Percentiles rank a stretch among this genome's conserved stretches.
Conservation (phyloP, 306 rosid genomes). For the Pyrus pyrifolia region DNA sequence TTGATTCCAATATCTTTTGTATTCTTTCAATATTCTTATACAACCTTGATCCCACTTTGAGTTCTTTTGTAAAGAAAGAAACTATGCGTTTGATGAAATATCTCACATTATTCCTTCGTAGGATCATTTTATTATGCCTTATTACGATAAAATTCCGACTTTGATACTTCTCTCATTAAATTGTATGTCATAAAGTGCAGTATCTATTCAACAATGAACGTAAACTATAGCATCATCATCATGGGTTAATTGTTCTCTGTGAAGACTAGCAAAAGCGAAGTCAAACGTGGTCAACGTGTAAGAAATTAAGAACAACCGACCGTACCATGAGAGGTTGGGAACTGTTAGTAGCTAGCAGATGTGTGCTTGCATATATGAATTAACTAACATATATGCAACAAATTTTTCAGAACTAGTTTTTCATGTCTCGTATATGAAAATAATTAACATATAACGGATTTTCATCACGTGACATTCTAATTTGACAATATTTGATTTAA, state of each 20-base stretch:
- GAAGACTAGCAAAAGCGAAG: background rate
- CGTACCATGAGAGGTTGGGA: background rate
- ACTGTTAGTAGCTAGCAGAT: background rate
- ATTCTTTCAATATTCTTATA: too few relatives aligned
- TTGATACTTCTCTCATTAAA: too few relatives aligned
- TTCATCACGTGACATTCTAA: fast-evolving
- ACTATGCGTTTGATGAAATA: background rate
- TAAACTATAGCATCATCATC: background rate
- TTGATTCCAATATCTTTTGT: too few relatives aligned
- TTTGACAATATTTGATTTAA: too few relatives aligned
- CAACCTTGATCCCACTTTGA: background rate
- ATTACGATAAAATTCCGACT: background rate
- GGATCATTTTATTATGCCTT: too few relatives aligned
- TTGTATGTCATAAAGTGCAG: background rate
- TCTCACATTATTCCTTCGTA: background rate
- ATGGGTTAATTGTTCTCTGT: background rate
- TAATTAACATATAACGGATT: background rate
- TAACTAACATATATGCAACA: background rate
- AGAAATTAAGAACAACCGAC: background rate
- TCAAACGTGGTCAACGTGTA: background rate
- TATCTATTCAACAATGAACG: background rate
- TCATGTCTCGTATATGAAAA: background rate
- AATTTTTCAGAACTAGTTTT: background rate
- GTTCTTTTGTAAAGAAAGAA: background rate
- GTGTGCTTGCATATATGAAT: background rate